Base-by-base conservation (phyloP, 106 monocot species). In the Dendrobium officinale region DNA sequence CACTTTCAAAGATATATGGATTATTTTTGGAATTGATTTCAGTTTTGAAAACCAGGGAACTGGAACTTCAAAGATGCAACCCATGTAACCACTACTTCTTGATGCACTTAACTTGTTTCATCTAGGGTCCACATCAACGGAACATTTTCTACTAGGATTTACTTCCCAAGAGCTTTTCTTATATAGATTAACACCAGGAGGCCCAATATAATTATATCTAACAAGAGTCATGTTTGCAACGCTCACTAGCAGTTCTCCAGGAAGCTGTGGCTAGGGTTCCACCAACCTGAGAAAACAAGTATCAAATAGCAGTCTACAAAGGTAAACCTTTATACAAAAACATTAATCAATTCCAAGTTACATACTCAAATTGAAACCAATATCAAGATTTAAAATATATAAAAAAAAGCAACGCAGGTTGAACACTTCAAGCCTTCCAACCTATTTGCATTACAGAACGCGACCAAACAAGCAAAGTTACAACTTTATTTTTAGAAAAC, bases 81-180 rank as follows among this genome's bases (percentile, higher is more conserved):
- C 84, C 42, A 81, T 67, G 72, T 20, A 78, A 75, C 91, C 87
- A 58, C 85, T 84, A 66, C 73, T 79, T 81, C 82, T 79, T 79
- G 72, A 88, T 22, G 78, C 77, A 55, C 81, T 61, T 6, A 83
- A 19, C 37, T 20, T 77, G 44, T 15, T 66, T 61, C 80, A 27
- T 58, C 64, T 59, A 77, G 79, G 81, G 72, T 82, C 40, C 33
- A 58, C 47, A 41, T 41, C 40, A 44, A 70, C 55, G 9, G 73
- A 58, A 70, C 42, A 77, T 83, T 67, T 87, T 77, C 77, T 73
- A 29, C 47, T 19, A 48, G 54, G 61, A 72, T 40, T 80, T 40
- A 74, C 67, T 72, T 75, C 67, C 80, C 7, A 75, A 27, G 11
- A 45, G n/a, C 54, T 61, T 58, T 59, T 83, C 80, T 55, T 84